Evolutionary conservation across 345 rosid species (phyloP), one percentile per base, ranked within the genome.

Genomic region (Boechera retrofracta): DNA sequence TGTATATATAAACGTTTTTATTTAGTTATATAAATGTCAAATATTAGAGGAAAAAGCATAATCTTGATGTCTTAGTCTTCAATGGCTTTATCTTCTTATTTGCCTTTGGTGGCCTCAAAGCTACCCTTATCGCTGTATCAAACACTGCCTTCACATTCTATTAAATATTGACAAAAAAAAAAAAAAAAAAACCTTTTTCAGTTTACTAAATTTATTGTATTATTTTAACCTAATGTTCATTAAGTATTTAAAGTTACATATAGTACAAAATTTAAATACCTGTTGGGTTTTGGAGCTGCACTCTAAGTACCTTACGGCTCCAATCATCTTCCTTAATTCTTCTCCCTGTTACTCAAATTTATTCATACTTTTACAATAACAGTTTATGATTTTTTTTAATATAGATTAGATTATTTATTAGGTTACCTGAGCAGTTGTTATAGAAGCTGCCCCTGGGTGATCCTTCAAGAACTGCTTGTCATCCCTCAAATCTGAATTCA

Each of bases 201-300:
- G n/a, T 15, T 54, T 24, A 44, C 5, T 1, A 8, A 53, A 15
- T 7, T 29, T 8, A n/a, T 5, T 42, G 7, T 52, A 39, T 59
- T 18, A 32, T 61, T 48, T 58, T 8, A 26, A 57, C 6, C 15
- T 33, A 9, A n/a, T 60, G 12, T 32, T 39, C n/a, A 60, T 10
- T 35, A 52, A 60, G 2, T 21, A 16, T 24, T 4, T 61, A 47
- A 44, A 33, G 44, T 10, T 24, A 52, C 11, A 57, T 6, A 33
- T 33, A 21, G 57, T 48, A 10, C 8, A 39, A 59, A 71, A 9
- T 58, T 5, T 33, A 31, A 31, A 4, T 56, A 90, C 93, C 96
- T 87, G 88, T 67, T 89, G 97, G 70, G 97, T 91, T 83, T 89
- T 91, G 76, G 97, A 86, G 68, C 97, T 89, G 83, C 97, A 91